Evolutionary conservation across 495 filamentous ascomycete genomes (phyloP), one percentile per base, ranked within the genome.

Genomic region (Podospora pseudocomata): DNA sequence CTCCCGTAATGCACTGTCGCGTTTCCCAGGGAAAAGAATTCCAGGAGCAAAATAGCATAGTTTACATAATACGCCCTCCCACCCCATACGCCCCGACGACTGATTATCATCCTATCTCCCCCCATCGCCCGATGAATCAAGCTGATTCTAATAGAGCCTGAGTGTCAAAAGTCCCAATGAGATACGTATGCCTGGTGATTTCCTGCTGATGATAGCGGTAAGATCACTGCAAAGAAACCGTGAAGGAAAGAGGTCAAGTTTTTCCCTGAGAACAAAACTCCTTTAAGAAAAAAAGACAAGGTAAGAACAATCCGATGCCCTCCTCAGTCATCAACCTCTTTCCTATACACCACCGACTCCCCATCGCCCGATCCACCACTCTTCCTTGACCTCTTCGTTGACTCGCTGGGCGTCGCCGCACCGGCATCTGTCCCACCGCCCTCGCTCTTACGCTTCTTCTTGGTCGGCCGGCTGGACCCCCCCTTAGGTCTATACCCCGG

Each of bases 401-500:
- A 64, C 1, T 63, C 49, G 13, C 73, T 68, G 3, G 74, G 70
- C 54, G 77, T 73, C 15, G 59, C 72, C 65, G 72, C 76, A 67
- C 78, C 79, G 27, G 9, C 23, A 20, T 27, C 56, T 11, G 19
- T 18, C 56, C 16, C 56, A 20, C 56, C 56, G 5, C 59, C 59
- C 23, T 83, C 80, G 55, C 79, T 80, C 78, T 81, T 81, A 28
- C 81, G 74, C 82, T 91, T 92, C 81, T 90, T 89, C 76, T 88
- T 88, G 26, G 80, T 82, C 0, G 86, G 80, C 62, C 89, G 82
- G 65, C 83, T 88, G 0, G 78, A 78, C 2, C 82, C 81, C 0
- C 88, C 88, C 75, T 92, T 92, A 3, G 89, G 88, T 70, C 89
- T 79, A 72, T 92, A 92, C 11, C 87, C 87, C 15, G 82, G 80